Evolutionary conservation across 352 stramenopile species (phyloP).

Genomic region (Pythium graminicola): DNA sequence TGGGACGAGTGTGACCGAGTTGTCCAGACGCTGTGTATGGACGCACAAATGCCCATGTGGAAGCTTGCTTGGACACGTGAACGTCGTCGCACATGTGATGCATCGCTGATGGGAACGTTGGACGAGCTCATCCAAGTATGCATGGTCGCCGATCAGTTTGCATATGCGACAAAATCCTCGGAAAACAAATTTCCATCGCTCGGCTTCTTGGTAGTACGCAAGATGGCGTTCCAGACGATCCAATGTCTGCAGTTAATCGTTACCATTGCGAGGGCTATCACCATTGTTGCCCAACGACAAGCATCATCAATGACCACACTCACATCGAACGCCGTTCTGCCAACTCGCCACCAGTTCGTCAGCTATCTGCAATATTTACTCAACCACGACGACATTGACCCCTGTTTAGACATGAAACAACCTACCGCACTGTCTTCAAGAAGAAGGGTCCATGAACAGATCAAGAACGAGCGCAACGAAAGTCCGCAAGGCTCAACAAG

Average conservation of each 20-base stretch:
- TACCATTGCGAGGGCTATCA: not conserved
- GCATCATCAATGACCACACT: not conserved
- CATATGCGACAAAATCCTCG: not conserved
- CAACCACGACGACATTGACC: not conserved
- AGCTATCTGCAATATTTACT: not conserved
- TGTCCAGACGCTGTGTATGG: not conserved
- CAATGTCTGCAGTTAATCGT: not conserved
- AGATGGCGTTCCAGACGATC: not conserved
- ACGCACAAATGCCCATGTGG: not conserved
- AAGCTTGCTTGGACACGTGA: constrained; percentile 11
- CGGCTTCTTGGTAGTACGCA: not conserved
- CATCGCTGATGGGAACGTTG: not conserved
- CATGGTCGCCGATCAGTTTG: constrained; percentile 12
- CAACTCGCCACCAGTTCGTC: not conserved
- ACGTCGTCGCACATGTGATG: not conserved
- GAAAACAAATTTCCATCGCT: not conserved
- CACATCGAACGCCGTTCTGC: too few relatives aligned
- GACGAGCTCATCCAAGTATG: constrained; percentile 8
- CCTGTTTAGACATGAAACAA: not conserved
- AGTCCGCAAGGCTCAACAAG: too few relatives aligned
- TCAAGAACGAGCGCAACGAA: not conserved
- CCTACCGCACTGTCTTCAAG: not conserved
- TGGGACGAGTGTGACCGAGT: constrained; percentile 10
- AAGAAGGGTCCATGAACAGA: not conserved
- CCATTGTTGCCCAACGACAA: not conserved